Conservation (phyloP, 352 stramenopile genomes). For the Pythium volutum region DNA sequence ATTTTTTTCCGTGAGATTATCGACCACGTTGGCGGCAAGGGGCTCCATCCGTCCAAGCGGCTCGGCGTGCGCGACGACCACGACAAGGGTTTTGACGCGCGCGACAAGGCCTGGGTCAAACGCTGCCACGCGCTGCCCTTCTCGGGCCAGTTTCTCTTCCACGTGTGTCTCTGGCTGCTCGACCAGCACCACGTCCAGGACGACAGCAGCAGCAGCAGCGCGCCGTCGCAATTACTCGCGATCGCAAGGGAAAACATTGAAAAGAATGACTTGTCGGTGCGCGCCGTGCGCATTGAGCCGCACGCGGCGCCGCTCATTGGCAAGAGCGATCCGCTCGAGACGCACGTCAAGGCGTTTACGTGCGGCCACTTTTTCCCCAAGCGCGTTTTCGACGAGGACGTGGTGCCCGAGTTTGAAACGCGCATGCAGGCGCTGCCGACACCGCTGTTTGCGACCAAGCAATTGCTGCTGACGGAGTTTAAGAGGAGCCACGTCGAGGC, state of each 20-base stretch:
- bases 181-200: conserved; percentile 18
- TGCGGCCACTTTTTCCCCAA: conserved; percentile 84
- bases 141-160: conserved; percentile 78
- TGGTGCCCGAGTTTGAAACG: conserved; percentile 80
- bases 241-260: conserved; percentile 76
- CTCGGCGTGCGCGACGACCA: background rate
- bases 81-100: conserved; percentile 53
- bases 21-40: conserved; percentile 38
- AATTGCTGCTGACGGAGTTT: conserved; percentile 67
- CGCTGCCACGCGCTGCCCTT: conserved; percentile 75
- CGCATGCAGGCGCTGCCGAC: conserved; percentile 62
- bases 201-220: background rate
- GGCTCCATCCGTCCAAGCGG: background rate
- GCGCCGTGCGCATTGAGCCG: conserved; percentile 47
- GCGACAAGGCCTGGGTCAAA: conserved; percentile 71
- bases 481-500: conserved; percentile 55
- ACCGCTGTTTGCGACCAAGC: conserved; percentile 60
- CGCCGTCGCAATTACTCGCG: conserved; percentile 35
- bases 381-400: conserved; percentile 83
- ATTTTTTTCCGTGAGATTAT: conserved; percentile 82
- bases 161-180: conserved; percentile 63
- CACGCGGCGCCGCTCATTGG: conserved; percentile 67
- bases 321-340: conserved; percentile 83
- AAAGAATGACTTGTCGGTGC: conserved; percentile 62
- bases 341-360: conserved; percentile 82